phyloP scores from a whole-genome alignment of 768 basidiomycete genomes.

The Chiua virens region DNA sequence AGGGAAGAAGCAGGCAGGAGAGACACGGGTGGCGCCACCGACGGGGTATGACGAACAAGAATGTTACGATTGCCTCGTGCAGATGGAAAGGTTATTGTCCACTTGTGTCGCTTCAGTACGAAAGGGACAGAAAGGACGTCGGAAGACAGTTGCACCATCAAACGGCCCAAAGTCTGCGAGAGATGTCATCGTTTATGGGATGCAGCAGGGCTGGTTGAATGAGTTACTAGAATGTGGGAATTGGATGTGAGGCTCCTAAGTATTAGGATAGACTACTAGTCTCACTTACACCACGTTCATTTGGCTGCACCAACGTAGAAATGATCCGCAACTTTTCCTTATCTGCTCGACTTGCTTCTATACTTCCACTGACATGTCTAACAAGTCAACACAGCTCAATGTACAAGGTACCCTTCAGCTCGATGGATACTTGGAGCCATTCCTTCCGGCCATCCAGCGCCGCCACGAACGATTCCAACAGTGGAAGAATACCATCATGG shows the following conservation, averaged over 20 bases:
- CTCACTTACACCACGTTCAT: too few relatives aligned
- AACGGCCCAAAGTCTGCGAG: constrained; percentile 43
- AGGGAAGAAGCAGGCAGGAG: constrained; percentile 37
- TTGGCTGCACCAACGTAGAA: constrained; percentile 1
- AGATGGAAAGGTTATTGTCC: constrained; percentile 61
- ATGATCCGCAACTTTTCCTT: constrained; percentile 3
- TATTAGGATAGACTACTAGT: too few relatives aligned
- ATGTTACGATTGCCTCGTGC: constrained; percentile 67
- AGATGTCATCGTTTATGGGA: constrained; percentile 62
- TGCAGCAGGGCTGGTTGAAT: constrained; percentile 58
- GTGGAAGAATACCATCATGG: constrained; percentile 75
- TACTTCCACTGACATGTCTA: constrained; percentile 34
- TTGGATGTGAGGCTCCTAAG: too few relatives aligned
- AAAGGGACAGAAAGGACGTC: constrained; percentile 33
- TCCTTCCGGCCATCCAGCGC: constrained; percentile 65
- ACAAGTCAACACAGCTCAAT: constrained; percentile 47
- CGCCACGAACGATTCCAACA: constrained; percentile 67
- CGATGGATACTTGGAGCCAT: constrained; percentile 76
- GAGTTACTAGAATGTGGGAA: neutral
- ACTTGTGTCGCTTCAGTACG: constrained; percentile 41
- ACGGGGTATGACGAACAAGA: constrained; percentile 59
- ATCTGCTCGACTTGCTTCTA: constrained; percentile 1
- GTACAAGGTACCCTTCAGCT: constrained; percentile 56
- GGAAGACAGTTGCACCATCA: constrained; percentile 33
- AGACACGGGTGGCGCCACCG: constrained; percentile 10